phyloP scores from a whole-genome alignment of 495 filamentous ascomycete genomes.

The Aspergillus kassunensis region DNA sequence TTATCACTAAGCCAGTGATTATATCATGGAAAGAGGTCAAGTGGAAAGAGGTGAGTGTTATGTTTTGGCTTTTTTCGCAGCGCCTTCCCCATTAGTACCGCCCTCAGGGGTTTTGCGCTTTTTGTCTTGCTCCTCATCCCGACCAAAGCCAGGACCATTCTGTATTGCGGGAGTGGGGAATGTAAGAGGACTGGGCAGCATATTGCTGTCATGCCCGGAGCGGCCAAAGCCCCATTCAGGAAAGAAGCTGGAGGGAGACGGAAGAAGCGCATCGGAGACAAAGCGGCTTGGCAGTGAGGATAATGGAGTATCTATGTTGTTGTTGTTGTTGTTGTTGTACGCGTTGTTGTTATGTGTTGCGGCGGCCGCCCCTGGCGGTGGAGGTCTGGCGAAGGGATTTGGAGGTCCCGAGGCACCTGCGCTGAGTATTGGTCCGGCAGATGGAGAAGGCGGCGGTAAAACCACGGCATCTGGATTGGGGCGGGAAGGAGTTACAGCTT shows the following conservation, averaged over 20 bases:
- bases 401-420: constrained; percentile 90
- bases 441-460: constrained; percentile 89
- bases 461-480: constrained; percentile 62
- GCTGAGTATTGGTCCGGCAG: constrained; percentile 76
- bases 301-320: constrained; percentile 91
- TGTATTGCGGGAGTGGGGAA: constrained; percentile 83
- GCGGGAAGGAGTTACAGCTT: constrained; percentile 48
- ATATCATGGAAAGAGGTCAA: background rate
- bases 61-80: constrained; percentile 50
- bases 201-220: constrained; percentile 64
- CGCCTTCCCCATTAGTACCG: constrained; percentile 33
- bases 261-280: constrained; percentile 76
- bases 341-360: constrained; percentile 36
- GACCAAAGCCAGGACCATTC: constrained; percentile 64
- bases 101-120: constrained; percentile 54
- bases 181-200: constrained; percentile 84
- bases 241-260: constrained; percentile 87
- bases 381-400: constrained; percentile 91
- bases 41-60: background rate
- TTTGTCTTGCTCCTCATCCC: constrained; percentile 51
- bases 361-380: constrained; percentile 44
- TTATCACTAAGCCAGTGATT: background rate
- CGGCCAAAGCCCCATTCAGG: constrained; percentile 79
- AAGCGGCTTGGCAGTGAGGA: constrained; percentile 94
- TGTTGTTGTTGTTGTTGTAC: constrained; percentile 64